These are phyloP conservation scores for Trichoderma lentiforme DNA, from an alignment of 2,329 filamentous ascomycete species.

Conservation along the genomic window DNA sequence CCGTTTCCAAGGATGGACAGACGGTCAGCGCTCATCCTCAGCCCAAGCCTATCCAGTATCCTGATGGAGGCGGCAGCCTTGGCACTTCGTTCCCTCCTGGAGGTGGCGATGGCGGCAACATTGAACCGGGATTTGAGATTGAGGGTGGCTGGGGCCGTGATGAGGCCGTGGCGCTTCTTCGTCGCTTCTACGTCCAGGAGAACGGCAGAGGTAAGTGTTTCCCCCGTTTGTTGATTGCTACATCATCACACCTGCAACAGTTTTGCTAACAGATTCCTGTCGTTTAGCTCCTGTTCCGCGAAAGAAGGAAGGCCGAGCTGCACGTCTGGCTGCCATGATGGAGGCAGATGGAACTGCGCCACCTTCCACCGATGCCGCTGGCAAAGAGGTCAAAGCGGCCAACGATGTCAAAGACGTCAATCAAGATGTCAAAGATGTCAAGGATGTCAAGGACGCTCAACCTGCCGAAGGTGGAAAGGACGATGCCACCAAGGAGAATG, in stretches of 20 bases:
- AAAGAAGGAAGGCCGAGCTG: constrained; percentile 55
- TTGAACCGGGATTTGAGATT: constrained; percentile 77
- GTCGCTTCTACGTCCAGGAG: constrained; percentile 96
- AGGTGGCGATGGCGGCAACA: constrained; percentile 59
- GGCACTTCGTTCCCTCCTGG: constrained; percentile 37
- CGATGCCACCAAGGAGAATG: constrained; percentile 8
- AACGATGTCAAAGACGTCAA: neutral
- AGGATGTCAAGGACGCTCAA: neutral
- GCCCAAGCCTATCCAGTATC: constrained; percentile 27
- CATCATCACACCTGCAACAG: neutral
- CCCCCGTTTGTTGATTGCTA: neutral
- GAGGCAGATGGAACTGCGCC: constrained; percentile 36
- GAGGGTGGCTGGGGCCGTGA: constrained; percentile 85
- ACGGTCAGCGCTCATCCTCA: constrained; percentile 41
- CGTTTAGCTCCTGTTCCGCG: constrained; percentile 47
- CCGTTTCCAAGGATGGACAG: constrained; percentile 34
- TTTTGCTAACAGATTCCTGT: constrained; percentile 21
- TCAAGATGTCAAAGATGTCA: neutral
- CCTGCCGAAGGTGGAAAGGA: neutral
- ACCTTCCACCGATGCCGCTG: neutral
- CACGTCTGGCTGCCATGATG: constrained; percentile 51
- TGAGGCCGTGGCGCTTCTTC: constrained; percentile 86
- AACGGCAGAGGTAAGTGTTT: constrained; percentile 74
- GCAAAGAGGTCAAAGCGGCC: neutral
- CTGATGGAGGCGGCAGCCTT: constrained; percentile 32